These are phyloP conservation scores for Aspergillus candidus DNA, from an alignment of 2,329 filamentous ascomycete genomes.

Conservation along the genomic window DNA sequence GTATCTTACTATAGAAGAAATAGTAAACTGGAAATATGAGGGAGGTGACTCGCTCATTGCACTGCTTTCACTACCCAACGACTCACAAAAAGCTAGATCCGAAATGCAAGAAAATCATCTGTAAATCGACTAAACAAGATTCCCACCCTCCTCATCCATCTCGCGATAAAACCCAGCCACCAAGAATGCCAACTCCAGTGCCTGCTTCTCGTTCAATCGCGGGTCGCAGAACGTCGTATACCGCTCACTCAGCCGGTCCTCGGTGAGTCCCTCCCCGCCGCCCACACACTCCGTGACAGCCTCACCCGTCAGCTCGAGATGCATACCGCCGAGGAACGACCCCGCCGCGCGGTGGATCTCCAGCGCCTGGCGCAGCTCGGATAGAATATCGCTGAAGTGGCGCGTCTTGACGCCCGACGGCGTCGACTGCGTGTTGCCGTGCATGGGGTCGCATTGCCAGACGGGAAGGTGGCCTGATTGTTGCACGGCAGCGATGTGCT, in stretches of 20 bases:
- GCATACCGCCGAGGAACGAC: slow-evolving; percentile 86
- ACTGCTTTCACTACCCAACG: no score
- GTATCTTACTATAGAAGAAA: no score
- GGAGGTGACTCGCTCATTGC: no score
- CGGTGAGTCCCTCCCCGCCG: slow-evolving; percentile 76
- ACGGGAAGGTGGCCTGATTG: slow-evolving; percentile 70
- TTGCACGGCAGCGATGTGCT: slow-evolving; percentile 84
- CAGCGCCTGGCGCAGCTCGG: slow-evolving; percentile 76
- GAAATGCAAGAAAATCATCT: not conserved
- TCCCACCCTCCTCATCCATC: slow-evolving; percentile 26
- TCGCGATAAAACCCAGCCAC: slow-evolving; percentile 74
- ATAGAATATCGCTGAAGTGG: slow-evolving; percentile 82
- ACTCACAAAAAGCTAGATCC: no score
- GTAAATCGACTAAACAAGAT: slow-evolving; percentile 13
- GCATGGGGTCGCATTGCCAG: slow-evolving; percentile 99
- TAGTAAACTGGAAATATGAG: no score
- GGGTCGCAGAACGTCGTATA: slow-evolving; percentile 98
- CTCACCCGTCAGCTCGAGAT: slow-evolving; percentile 91
- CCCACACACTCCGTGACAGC: slow-evolving; percentile 94
- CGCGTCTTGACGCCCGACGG: slow-evolving; percentile 81
- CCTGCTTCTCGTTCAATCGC: slow-evolving; percentile 93
- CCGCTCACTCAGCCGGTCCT: slow-evolving; percentile 81
- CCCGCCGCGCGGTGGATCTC: slow-evolving; percentile 75
- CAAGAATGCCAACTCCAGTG: slow-evolving; percentile 87
- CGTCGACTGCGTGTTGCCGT: slow-evolving; percentile 68